Base-by-base conservation (phyloP, 2,329 filamentous ascomycete genomes). In the Ascochyta rabiei region DNA sequence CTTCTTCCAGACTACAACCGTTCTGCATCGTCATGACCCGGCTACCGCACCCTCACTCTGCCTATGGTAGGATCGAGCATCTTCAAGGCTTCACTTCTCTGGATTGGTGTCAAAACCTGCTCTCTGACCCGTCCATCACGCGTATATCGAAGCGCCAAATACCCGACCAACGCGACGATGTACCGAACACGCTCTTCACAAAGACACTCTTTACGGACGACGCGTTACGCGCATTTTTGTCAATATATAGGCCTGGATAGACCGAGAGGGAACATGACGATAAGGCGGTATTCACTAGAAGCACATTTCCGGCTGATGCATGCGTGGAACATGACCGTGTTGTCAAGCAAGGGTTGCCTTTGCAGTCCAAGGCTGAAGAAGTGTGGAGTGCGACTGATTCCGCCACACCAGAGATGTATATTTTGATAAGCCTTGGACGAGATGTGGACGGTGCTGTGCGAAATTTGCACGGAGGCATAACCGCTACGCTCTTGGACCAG, bases 381-480 rank as follows among this genome's bases (percentile, higher is more conserved):
- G 23, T 48, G 6, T 63, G 53, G 47, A 40, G 54, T n/a, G 18
- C 55, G 10, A 45, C 48, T 6, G 60, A 61, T 24, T 42, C 57
- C 3, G 61, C 64, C 21, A 53, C 50, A 4, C 57, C 67, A 2
- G 68, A 71, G 39, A 42, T 48, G 10, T 53, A 63, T 2, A 55
- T 67, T 4, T 49, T 70, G 7, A 54, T 64, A 1, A 69, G 65
- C 0, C 15, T 70, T 8, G 64, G 63, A 6, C 42, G 30, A 4
- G 63, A 60, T n/a, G 8, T 69, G 4, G 67, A 70, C 38, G 66
- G 67, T 7, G 64, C 59, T 2, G 40, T 53, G 12, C 24, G 50
- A 16, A 47, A 62, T n/a, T 34, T 69, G 19, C 69, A 71, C 45
- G 68, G 68, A n/a, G 68, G 69, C 3, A 48, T 69, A 0, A 64